Evolutionary conservation across 2,329 filamentous ascomycete genomes (phyloP).

Genomic region (Claviceps sorghi): DNA sequence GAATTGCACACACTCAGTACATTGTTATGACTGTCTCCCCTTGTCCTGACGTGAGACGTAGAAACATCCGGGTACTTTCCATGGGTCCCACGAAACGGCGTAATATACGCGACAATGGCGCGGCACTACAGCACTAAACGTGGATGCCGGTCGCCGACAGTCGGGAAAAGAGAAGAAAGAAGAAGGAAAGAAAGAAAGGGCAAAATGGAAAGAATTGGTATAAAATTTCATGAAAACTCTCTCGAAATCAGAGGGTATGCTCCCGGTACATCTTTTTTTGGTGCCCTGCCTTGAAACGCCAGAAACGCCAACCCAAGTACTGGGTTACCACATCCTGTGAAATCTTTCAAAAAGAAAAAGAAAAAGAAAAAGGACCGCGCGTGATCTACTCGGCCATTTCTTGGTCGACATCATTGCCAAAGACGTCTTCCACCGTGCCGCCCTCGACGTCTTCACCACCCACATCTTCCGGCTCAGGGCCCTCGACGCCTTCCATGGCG

Average conservation of each 20-base stretch:
- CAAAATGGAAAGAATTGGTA: not conserved
- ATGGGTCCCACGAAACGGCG: not conserved
- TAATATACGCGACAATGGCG: not conserved
- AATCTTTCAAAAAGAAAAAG: not conserved
- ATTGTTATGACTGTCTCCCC: too few species aligned
- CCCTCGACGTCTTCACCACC: slow-evolving; percentile 33
- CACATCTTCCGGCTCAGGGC: slow-evolving; percentile 25
- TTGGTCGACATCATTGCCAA: slow-evolving; percentile 39
- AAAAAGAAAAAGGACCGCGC: not conserved
- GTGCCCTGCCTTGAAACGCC: slow-evolving; percentile 4
- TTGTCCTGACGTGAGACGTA: not conserved
- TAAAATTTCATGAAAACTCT: not conserved
- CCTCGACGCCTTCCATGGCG: slow-evolving; percentile 35
- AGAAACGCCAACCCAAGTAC: slow-evolving; percentile 4
- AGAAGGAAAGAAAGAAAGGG: too few species aligned
- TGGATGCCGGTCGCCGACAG: not conserved
- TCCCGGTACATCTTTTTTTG: not conserved
- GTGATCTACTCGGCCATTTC: slow-evolving; percentile 37
- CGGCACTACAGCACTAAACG: not conserved
- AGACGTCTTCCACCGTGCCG: slow-evolving; percentile 39
- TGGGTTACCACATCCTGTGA: not conserved
- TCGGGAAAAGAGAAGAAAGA: not conserved
- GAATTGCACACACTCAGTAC: not conserved
- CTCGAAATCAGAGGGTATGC: not conserved
- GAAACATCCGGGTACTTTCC: not conserved